Evolutionary conservation across 192 early-diverging fungal genomes (phyloP).

Genomic region (Umbelopsis ramanniana): DNA sequence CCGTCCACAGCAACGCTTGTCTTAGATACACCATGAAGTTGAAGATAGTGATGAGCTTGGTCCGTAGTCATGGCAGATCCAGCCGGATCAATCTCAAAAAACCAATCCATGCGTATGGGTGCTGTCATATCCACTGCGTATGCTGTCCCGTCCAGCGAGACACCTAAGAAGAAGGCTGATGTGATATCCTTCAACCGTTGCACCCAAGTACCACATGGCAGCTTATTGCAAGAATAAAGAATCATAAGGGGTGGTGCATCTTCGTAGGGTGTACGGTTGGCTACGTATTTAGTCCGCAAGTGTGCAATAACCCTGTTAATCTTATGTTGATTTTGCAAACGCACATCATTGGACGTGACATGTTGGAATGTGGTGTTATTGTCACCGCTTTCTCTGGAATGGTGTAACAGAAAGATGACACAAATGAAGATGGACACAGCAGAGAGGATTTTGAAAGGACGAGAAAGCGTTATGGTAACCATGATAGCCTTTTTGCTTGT

Average conservation of each 20-base stretch:
- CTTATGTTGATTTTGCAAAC: neutral
- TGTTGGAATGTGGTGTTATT: neutral
- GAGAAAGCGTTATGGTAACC: slow-evolving; percentile 14
- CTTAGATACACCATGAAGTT: slow-evolving; percentile 4
- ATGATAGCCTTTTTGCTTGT: neutral
- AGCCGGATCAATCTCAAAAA: slow-evolving; percentile 29
- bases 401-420: neutral
- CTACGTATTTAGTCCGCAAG: slow-evolving; percentile 31
- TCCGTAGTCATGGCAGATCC: slow-evolving; percentile 29
- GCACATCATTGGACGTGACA: neutral
- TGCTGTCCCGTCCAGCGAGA: slow-evolving; percentile 33
- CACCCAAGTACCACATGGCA: slow-evolving; percentile 23
- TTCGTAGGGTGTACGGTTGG: slow-evolving; percentile 35
- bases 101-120: slow-evolving; percentile 33
- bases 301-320: slow-evolving; percentile 28
- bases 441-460: slow-evolving; percentile 7
- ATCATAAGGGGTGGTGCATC: slow-evolving; percentile 36
- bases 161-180: slow-evolving; percentile 29
- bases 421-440: neutral
- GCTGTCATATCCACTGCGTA: slow-evolving; percentile 24
- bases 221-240: slow-evolving; percentile 6
- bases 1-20: neutral
- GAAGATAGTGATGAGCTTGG: slow-evolving; percentile 29
- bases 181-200: slow-evolving; percentile 28
- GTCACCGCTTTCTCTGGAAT: neutral